phyloP scores from a whole-genome alignment of 768 basidiomycete genomes.

The Plicaturopsis crispa region DNA sequence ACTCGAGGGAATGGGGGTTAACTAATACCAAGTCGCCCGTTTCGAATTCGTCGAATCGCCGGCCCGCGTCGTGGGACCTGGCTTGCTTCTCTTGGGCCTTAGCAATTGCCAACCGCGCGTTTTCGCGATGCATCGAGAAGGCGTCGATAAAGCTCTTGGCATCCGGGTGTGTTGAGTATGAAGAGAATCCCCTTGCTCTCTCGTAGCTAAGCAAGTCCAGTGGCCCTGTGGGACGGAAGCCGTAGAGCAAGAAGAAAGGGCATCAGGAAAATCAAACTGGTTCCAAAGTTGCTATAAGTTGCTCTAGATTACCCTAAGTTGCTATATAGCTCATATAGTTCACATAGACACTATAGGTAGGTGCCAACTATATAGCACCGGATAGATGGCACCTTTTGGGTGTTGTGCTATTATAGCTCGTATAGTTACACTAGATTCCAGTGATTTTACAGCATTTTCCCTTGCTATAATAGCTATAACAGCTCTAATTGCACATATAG shows the following conservation, averaged over 20 bases:
- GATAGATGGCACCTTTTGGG: too few relatives aligned
- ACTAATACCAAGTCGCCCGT: conserved; percentile 15
- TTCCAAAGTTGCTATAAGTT: too few relatives aligned
- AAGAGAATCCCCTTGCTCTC: not conserved
- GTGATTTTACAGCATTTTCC: too few relatives aligned
- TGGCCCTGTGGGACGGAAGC: conserved; percentile 8
- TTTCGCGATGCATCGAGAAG: not conserved
- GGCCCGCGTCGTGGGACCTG: conserved; percentile 9
- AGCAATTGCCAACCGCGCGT: conserved; percentile 1
- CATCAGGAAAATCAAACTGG: too few relatives aligned
- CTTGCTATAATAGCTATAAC: too few relatives aligned
- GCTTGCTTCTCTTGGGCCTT: conserved; percentile 9
- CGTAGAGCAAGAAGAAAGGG: conserved; percentile 11
- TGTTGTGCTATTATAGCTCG: too few relatives aligned
- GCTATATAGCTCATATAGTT: too few relatives aligned
- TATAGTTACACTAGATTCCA: too few relatives aligned
- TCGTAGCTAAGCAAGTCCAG: not conserved
- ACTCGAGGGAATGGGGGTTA: conserved; percentile 14
- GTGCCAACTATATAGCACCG: too few relatives aligned
- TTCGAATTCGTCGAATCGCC: conserved; percentile 7
- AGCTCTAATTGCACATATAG: too few relatives aligned
- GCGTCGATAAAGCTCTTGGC: not conserved
- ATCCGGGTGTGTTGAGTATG: not conserved
- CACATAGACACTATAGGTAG: too few relatives aligned
- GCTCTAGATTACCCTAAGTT: too few relatives aligned